Evolutionary conservation across 352 stramenopile genomes (phyloP), one percentile per base, ranked within the genome.

Genomic region (Phytophthora kernoviae): DNA sequence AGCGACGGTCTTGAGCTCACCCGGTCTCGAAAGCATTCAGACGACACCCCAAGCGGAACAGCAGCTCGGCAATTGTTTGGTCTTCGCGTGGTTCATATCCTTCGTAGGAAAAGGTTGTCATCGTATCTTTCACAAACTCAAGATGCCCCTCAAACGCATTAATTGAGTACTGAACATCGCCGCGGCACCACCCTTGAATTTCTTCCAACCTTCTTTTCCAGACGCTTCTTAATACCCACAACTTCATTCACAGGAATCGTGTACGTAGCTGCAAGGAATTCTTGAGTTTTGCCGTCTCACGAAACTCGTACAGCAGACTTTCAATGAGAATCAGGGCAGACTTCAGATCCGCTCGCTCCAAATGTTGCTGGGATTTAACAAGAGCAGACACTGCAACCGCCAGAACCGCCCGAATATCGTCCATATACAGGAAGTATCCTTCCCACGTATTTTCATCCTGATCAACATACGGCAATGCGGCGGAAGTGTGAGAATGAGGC

Each of bases 21-120:
- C 41, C 22, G 18, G 41, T 33, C 20, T 17, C 22, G 41, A 47
- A 47, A 12, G n/a, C 41, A 5, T 33, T 33, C 20, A 47, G 10
- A 21, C 41, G 32, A 14, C 41, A 47, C 27, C 41, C 41, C 1
- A 47, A 9, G 18, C 18, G 41, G 17, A 47, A 47, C 20, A 47
- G 20, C 5, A 32, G 14, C 22, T 47, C 41, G 17, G 41, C 17
- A 11, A 47, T 32, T 9, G 41, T 47, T 17, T 47, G 24, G 9
- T 47, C 41, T 11, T 21, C 12, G 8, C 15, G 41, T 7, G 41
- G 41, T 1, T 47, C 41, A 9, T 47, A 47, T n/a, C 41, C 41
- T 47, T 47, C 41, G 41, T 46, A 46, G n/a, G 40, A 24, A 12
- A 15, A 46, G 7, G 40, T 18, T 27, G 6, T 18, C 40, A 47